Conservation (phyloP, 495 filamentous ascomycete genomes). For the Geopyxis carbonaria region DNA sequence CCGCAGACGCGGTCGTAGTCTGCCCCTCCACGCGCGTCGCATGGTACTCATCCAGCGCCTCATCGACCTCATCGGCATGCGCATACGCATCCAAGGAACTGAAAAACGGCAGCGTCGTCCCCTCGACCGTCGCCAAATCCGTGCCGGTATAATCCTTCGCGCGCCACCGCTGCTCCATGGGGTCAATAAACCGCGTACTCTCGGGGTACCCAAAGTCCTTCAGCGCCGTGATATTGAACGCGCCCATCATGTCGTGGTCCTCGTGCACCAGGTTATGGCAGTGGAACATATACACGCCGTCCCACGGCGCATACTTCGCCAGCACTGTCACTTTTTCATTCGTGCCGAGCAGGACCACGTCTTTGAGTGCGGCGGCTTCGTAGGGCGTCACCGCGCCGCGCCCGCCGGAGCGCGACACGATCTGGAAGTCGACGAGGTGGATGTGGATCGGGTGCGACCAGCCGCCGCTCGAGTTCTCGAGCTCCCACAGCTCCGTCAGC, state of each 20-base stretch:
- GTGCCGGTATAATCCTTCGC: conserved; percentile 14
- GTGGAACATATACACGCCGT: conserved; percentile 35
- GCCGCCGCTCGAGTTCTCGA: conserved; percentile 31
- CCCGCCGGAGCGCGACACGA: conserved; percentile 31
- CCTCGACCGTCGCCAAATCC: conserved; percentile 9
- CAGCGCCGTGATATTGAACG: conserved; percentile 38
- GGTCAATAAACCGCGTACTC: conserved; percentile 28
- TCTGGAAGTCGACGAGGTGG: conserved; percentile 41
- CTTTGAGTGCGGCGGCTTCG: conserved; percentile 35
- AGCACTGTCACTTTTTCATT: conserved; percentile 34
- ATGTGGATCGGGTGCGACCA: conserved; percentile 42
- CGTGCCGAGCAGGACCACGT: conserved; percentile 34
- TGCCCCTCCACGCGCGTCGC: neutral
- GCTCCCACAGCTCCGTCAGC: conserved; percentile 34
- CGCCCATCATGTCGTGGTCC: conserved; percentile 45
- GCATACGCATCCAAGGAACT: conserved; percentile 9
- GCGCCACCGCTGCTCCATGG: conserved; percentile 25
- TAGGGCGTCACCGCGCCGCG: conserved; percentile 30
- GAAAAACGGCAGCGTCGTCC: conserved; percentile 12
- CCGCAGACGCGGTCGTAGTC: neutral
- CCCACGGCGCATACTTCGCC: conserved; percentile 36
- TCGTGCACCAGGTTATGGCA: conserved; percentile 43
- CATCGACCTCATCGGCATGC: conserved; percentile 4
- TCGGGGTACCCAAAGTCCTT: conserved; percentile 33
- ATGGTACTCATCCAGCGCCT: conserved; percentile 15